Conservation (phyloP, 2,329 filamentous ascomycete species). For the Fusarium graminum region DNA sequence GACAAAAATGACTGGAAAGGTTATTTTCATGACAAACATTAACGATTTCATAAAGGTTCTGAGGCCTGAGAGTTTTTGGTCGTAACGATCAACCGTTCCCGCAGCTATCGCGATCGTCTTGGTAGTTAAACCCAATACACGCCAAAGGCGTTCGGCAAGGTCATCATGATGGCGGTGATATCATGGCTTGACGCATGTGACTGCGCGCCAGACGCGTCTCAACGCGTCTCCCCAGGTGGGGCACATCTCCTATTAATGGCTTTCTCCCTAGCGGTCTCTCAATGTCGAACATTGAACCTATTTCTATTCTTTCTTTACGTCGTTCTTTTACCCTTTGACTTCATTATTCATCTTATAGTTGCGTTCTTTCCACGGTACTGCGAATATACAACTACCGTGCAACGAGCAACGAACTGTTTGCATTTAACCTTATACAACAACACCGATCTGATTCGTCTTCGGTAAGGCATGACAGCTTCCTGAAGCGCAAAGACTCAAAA, state of each 20-base stretch:
- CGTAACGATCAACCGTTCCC: not conserved
- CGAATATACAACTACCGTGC: accelerated
- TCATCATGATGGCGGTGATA: constrained; percentile 21
- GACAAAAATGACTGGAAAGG: not conserved
- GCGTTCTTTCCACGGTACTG: accelerated
- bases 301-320: not conserved
- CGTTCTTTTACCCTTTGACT: not conserved
- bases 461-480: constrained; percentile 21
- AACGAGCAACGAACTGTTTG: not conserved
- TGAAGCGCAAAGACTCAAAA: constrained; percentile 14
- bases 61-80: not conserved
- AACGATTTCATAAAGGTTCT: not conserved
- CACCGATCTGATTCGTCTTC: not conserved
- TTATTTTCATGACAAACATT: not conserved
- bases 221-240: constrained; percentile 37
- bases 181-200: constrained; percentile 40
- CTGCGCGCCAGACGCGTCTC: constrained; percentile 35
- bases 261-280: not conserved
- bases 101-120: too few species aligned
- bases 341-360: too few species aligned
- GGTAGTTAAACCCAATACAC: not conserved
- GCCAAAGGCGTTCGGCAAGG: not conserved
- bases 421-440: not conserved
- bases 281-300: not conserved
- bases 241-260: constrained; percentile 8